Evolutionary conservation across 768 basidiomycete species (phyloP).

Genomic region (Tephrocybe sp.): DNA sequence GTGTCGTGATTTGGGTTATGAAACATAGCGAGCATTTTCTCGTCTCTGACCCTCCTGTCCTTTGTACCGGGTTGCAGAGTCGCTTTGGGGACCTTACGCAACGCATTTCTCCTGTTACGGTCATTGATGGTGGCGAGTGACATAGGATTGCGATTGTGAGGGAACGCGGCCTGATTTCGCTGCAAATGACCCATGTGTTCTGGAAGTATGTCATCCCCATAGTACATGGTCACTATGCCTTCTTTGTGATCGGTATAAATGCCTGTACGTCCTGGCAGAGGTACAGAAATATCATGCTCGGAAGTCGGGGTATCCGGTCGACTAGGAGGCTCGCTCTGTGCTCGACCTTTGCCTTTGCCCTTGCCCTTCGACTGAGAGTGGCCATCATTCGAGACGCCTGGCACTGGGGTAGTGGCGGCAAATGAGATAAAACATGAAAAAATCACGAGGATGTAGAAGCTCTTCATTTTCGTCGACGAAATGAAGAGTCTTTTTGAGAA

Average conservation of each 20-base stretch:
- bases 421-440: not conserved
- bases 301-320: not conserved
- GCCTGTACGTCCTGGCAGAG: slow-evolving; percentile 1
- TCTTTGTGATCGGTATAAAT: not conserved
- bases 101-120: not conserved
- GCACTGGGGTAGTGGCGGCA: not conserved
- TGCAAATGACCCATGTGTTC: slow-evolving; percentile 14
- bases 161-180: not conserved
- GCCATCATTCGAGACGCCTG: not conserved
- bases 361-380: too few species aligned
- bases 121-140: not conserved
- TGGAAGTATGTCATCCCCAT: slow-evolving; percentile 3
- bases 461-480: slow-evolving; percentile 3
- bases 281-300: not conserved
- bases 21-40: slow-evolving; percentile 3
- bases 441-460: not conserved
- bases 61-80: too few species aligned
- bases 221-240: not conserved
- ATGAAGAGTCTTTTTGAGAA: not conserved
- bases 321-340: not conserved
- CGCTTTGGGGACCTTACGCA: not conserved
- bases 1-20: not conserved
- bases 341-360: not conserved
- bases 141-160: slow-evolving; percentile 2
- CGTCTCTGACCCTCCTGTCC: not conserved